Base-by-base conservation (phyloP, 2,329 filamentous ascomycete species). In the Calonectria pseudoturangicola region DNA sequence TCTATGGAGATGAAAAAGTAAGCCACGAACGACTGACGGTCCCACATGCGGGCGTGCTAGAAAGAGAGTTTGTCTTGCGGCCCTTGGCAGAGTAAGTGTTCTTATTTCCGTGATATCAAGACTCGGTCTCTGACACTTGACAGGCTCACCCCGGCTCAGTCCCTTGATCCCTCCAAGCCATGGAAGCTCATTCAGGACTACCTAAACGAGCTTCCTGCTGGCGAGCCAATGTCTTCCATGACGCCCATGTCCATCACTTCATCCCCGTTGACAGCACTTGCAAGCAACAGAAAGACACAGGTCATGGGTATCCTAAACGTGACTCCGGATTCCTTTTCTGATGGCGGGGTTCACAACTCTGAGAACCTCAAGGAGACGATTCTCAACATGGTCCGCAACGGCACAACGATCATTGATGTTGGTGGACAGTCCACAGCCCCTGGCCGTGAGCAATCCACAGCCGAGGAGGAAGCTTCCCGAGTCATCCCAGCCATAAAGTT, bases 241-340 rank as follows among this genome's bases (percentile, higher is more conserved):
- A 92, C 90, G 1, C 90, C 91, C 2, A 82, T 93, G 43, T 88
- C 87, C 2, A 56, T 83, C 7, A 82, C 82, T 3, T 71, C 82
- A 5, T 83, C 88, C 13, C 86, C 91, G 1, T 84, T 97, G 47
- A 90, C 90, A 64, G 88, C 94, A 21, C 85, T 91, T 36, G 85
- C 87, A 39, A 85, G 88, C 8, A 87, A 88, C 56, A 90, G 92
- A 60, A 88, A 86, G 66, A 98, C 96, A 0, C 91, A 92, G 56
- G 85, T 98, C 77, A 99, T 99, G 97, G 94, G 94, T 68, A 98
- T 99, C 75, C 88, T 98, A 56, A 99, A 99, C 84, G 86, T 98
- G 66, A 98, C 97, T 0, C 96, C 96, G 0, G 96, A 99, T 85
- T 98, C 96, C 12, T 99, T 99, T 86, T 98, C 96, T 1, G 96